Percentiles rank a stretch among this genome's conserved stretches.
phyloP scores from a whole-genome alignment of 2,329 filamentous ascomycete species.

The Arthroderma sp. region DNA sequence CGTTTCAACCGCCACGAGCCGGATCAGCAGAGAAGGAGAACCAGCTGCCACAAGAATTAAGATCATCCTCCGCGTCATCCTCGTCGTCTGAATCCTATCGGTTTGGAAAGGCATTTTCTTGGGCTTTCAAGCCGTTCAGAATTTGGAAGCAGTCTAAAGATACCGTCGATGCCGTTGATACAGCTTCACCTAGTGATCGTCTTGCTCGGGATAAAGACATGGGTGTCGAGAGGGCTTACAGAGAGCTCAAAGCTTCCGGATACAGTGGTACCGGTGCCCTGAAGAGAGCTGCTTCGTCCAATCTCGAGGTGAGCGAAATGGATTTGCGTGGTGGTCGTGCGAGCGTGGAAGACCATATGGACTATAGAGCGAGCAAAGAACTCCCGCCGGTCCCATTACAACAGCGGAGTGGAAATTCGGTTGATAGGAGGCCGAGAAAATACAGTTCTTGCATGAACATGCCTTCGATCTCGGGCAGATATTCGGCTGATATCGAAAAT shows the following conservation, averaged over 20 bases:
- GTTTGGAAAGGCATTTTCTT: conserved; percentile 42
- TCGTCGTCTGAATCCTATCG: conserved; percentile 35
- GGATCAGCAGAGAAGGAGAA: no score
- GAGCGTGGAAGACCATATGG: background rate
- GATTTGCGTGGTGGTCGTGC: background rate
- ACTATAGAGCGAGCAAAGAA: conserved; percentile 1
- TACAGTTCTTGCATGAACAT: conserved; percentile 1
- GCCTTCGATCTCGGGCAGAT: background rate
- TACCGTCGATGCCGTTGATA: conserved; percentile 14
- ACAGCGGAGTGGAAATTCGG: background rate
- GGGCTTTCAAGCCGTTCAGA: conserved; percentile 41
- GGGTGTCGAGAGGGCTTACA: conserved; percentile 34
- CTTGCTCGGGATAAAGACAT: conserved; percentile 3
- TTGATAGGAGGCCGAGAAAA: background rate
- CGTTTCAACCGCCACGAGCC: no score
- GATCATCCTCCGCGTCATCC: no score
- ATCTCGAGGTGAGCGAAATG: background rate
- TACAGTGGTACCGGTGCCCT: conserved; percentile 26
- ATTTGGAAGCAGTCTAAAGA: conserved; percentile 31
- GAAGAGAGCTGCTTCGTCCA: background rate
- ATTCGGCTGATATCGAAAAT: background rate
- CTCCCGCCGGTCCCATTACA: background rate
- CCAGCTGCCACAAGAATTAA: no score
- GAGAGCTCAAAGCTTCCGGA: conserved; percentile 40
- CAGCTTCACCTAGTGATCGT: background rate